Base-by-base conservation (phyloP, 768 basidiomycete species). In the Suillus luteus region DNA sequence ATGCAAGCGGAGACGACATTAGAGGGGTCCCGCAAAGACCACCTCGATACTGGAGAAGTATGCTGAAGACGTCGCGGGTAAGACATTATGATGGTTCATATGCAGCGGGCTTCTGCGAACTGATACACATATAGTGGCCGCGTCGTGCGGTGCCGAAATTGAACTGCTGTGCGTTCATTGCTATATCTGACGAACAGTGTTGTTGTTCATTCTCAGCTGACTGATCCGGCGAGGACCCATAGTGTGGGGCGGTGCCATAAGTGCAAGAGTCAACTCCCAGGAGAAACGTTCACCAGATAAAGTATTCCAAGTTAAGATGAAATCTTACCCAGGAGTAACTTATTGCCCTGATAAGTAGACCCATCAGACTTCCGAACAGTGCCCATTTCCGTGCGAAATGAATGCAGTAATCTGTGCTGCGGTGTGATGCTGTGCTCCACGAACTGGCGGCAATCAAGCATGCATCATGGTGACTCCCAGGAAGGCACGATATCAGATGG, bases 1-100 rank as follows among this genome's bases (percentile, higher is more conserved):
- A 75, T 66, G 41, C 70, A 73, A 24, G 49, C 55, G 9, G 66
- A 35, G n/a, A 48, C 19, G 38, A 55, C 61, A 38, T 24, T 64
- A 33, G 35, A 43, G 19, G 38, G 40, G 33, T 46, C 38, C 33
- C 61, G 52, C 27, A 55, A 55, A 27, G 52, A 58, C 41, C 55
- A 58, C 17, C 7, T 24, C 3, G 33, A 41, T 60, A 19, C 2
- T 58, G 37, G 55, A 14, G 37, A 31, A 22, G 61, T n/a, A 10
- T 40, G 22, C 10, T 35, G 37, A n/a, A 27, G 57, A 1, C 31
- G 57, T 31, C 33, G 37, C 11, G 24, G 24, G 27, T 40, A 38
- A 15, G 61, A 59, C 49, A 40, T 55, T 54, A 54, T 54, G 51
- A 5, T 8, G 57, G 37, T 19, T 55, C 22, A 35, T 46, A 35